Percentiles rank a stretch among this genome's conserved stretches.
Evolutionary conservation across 2,329 filamentous ascomycete genomes (phyloP).

Genomic region (Purpureocillium takamizusanense): DNA sequence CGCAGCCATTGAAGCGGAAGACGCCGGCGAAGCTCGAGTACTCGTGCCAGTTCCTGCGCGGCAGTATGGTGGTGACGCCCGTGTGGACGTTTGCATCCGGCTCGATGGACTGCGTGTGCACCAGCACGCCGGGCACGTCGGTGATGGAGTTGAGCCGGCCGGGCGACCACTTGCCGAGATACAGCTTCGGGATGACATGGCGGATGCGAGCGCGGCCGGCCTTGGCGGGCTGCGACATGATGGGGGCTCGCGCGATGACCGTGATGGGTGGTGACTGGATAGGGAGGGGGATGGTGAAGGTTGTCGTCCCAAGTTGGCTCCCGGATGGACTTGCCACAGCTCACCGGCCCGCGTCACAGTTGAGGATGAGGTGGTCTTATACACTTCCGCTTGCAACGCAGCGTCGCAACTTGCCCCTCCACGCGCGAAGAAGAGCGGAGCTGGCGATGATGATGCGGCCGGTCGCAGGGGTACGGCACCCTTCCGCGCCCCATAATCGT

Average conservation of each 20-base stretch:
- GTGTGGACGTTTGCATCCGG: conserved; percentile 31
- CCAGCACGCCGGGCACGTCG: conserved; percentile 39
- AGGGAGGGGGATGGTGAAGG: no score
- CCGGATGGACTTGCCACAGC: no score
- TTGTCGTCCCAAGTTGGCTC: no score
- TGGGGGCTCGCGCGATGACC: no score
- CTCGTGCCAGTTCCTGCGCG: conserved; percentile 33
- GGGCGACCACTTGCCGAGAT: conserved; percentile 32
- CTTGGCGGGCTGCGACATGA: neutral
- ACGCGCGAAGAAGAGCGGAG: no score
- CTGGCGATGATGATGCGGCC: no score
- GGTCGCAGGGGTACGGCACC: no score
- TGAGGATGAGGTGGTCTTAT: no score
- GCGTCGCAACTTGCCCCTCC: no score
- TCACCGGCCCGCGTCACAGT: no score
- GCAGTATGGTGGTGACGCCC: conserved; percentile 40
- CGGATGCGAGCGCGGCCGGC: conserved; percentile 24
- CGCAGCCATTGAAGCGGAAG: conserved; percentile 56
- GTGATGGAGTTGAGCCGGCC: conserved; percentile 41
- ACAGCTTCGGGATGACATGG: conserved; percentile 32
- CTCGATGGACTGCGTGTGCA: conserved; percentile 33
- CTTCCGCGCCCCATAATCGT: no score
- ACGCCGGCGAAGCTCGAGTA: conserved; percentile 37
- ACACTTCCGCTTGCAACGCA: no score
- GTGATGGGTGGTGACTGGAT: neutral